phyloP scores from a whole-genome alignment of 2,329 filamentous ascomycete genomes.

The Venturia oleaginea region DNA sequence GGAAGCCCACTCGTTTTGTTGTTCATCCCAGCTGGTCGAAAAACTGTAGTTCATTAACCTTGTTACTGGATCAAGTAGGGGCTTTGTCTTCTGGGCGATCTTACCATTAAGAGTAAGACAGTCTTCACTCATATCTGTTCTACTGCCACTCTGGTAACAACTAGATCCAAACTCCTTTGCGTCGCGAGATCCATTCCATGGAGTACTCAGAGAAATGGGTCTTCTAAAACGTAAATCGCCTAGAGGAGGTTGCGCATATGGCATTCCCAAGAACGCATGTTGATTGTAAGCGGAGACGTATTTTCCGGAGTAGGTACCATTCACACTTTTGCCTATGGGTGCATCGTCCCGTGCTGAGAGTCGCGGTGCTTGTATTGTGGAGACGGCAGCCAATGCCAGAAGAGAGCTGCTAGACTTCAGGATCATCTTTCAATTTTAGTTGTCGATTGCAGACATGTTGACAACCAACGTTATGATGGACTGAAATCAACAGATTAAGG shows the following conservation, averaged over 20 bases:
- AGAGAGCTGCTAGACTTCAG: background rate
- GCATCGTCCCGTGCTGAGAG: background rate
- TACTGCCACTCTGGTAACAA: background rate
- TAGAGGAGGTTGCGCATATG: conserved; percentile 47
- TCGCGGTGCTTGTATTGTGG: background rate
- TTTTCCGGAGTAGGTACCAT: conserved; percentile 33
- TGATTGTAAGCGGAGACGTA: conserved; percentile 34
- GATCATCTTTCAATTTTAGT: background rate
- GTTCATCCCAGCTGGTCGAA: background rate
- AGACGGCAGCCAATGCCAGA: background rate
- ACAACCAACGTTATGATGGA: background rate
- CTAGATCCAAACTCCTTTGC: background rate
- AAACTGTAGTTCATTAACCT: background rate
- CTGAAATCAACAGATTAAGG: background rate
- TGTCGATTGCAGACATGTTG: background rate
- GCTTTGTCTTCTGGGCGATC: background rate
- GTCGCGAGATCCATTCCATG: conserved; percentile 28
- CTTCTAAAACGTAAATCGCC: conserved; percentile 44
- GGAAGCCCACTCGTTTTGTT: background rate
- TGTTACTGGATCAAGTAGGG: background rate
- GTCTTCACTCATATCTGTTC: conserved; percentile 2
- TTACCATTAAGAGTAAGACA: conserved; percentile 4
- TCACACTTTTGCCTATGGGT: conserved; percentile 16
- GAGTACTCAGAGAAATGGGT: conserved; percentile 40
- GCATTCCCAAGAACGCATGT: conserved; percentile 42